A percentile compares a stretch with the other conserved stretches of the same genome.
These are phyloP conservation scores for Epichloe baconii DNA, from an alignment of 2,329 filamentous ascomycete genomes.

Conservation along the genomic window DNA sequence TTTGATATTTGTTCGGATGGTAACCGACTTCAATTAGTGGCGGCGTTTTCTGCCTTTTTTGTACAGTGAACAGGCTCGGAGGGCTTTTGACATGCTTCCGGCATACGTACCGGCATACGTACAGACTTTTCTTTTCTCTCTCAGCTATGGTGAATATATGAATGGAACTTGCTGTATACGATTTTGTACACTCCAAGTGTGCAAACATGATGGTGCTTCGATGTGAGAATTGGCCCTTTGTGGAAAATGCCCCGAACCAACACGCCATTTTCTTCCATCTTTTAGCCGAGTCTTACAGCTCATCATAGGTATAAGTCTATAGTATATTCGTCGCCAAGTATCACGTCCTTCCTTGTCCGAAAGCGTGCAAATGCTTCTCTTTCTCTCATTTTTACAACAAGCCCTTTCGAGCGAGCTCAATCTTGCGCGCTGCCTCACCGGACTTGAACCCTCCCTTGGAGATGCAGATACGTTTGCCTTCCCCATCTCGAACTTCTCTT, in stretches of 20 bases:
- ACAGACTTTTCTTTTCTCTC: not conserved
- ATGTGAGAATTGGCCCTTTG: too few species aligned
- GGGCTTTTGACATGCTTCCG: too few species aligned
- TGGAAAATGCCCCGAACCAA: too few species aligned
- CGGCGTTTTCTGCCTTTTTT: not conserved
- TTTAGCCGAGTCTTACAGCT: too few species aligned
- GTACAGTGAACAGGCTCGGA: not conserved
- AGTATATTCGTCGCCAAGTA: not conserved
- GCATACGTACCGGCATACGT: not conserved
- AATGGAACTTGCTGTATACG: not conserved
- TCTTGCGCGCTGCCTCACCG: constrained; percentile 60
- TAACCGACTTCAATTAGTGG: not conserved
- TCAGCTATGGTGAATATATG: not conserved
- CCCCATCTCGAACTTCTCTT: constrained; percentile 66
- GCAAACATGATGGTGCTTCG: too few species aligned
- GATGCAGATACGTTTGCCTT: constrained; percentile 60
- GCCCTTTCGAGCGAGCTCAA: constrained; percentile 70
- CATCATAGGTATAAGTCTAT: too few species aligned
- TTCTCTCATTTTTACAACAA: constrained; percentile 30
- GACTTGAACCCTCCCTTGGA: constrained; percentile 63
- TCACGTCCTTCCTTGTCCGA: not conserved
- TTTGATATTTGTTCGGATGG: not conserved
- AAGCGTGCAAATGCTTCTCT: not conserved
- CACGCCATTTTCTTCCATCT: too few species aligned
- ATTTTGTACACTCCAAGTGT: not conserved